phyloP scores from a whole-genome alignment of 148 eudicot species.

The Vaccinium corymbosum region DNA sequence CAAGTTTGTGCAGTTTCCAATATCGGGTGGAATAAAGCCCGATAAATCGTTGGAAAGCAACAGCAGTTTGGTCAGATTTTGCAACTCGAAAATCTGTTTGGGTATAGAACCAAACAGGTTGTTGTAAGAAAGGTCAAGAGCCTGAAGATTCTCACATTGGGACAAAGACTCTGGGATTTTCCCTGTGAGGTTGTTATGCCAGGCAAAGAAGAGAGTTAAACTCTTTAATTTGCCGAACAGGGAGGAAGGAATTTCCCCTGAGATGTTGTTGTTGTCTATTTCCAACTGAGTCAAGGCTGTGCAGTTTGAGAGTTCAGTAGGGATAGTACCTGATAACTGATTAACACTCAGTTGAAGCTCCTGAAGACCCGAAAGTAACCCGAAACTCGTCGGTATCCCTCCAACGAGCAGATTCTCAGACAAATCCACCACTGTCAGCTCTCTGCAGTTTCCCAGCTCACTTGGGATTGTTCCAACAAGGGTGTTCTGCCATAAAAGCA shows the following conservation, averaged over 20 bases:
- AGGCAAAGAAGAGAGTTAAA: constrained; percentile 77
- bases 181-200: constrained; percentile 88
- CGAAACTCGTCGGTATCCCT: constrained; percentile 66
- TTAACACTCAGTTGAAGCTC: constrained; percentile 83
- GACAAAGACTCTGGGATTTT: constrained; percentile 65
- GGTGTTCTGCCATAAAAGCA: constrained; percentile 92
- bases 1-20: constrained; percentile 78
- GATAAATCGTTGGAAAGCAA: constrained; percentile 71
- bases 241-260: constrained; percentile 67
- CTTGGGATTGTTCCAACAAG: constrained; percentile 69
- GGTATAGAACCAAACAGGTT: constrained; percentile 68
- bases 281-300: constrained; percentile 66
- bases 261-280: constrained; percentile 70
- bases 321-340: constrained; percentile 68
- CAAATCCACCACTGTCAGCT: constrained; percentile 62
- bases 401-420: constrained; percentile 74
- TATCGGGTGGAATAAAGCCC: constrained; percentile 77
- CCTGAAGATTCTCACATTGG: constrained; percentile 61
- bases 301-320: constrained; percentile 67
- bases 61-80: constrained; percentile 72
- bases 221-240: constrained; percentile 59
- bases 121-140: constrained; percentile 90
- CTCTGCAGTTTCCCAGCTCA: constrained; percentile 64
- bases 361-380: constrained; percentile 42
- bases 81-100: constrained; percentile 45